phyloP scores from a whole-genome alignment of 768 basidiomycete genomes.

The Vararia minispora region DNA sequence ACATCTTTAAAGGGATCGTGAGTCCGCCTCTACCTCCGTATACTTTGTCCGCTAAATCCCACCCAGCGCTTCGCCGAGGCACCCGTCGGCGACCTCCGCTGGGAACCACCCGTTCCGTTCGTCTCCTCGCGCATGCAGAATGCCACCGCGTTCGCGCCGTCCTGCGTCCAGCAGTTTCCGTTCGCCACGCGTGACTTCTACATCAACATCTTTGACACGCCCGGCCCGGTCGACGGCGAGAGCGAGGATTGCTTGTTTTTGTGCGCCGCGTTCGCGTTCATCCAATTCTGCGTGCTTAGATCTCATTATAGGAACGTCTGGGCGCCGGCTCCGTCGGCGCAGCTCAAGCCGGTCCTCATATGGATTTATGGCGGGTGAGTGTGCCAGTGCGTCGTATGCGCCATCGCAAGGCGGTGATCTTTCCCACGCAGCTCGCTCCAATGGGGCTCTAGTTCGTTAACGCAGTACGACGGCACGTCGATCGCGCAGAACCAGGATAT shows the following conservation, averaged over 20 bases:
- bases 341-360: slow-evolving; percentile 6
- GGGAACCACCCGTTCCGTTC: slow-evolving; percentile 5
- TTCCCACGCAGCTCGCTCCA: slow-evolving; percentile 1
- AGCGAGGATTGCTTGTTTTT: slow-evolving; percentile 7
- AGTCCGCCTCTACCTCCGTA: no score
- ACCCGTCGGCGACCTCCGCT: slow-evolving; percentile 3
- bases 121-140: slow-evolving; percentile 1
- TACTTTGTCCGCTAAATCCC: background rate
- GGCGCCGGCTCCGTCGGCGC: slow-evolving; percentile 1
- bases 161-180: slow-evolving; percentile 7
- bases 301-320: slow-evolving; percentile 7
- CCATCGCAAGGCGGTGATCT: background rate
- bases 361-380: slow-evolving; percentile 11
- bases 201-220: background rate
- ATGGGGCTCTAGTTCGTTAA: slow-evolving; percentile 1
- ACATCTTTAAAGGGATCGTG: slow-evolving; percentile 6
- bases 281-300: no score
- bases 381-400: no score
- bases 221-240: background rate
- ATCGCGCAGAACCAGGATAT: slow-evolving; percentile 8
- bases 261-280: background rate
- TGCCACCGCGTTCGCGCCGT: slow-evolving; percentile 5
- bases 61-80: slow-evolving; percentile 5
- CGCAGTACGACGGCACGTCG: slow-evolving; percentile 6
- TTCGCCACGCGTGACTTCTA: background rate